A percentile compares a stretch with the other conserved stretches of the same genome.
Evolutionary conservation across 1,139 yeast genomes (phyloP).

Genomic region (Sugiyamaella paludigena): DNA sequence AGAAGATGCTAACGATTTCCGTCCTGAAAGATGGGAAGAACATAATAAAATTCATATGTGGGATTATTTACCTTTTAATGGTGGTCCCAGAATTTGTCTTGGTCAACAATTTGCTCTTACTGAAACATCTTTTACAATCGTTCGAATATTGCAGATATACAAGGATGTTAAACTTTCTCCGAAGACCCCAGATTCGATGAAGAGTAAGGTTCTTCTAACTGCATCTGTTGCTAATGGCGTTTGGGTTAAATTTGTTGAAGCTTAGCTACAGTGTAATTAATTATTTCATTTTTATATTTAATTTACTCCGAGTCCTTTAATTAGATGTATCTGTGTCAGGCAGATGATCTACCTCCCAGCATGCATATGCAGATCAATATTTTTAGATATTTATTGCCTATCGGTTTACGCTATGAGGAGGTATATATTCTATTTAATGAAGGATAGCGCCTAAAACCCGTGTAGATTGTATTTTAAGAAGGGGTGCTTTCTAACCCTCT

Average conservation of each 20-base stretch:
- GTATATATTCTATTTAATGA: too few species aligned
- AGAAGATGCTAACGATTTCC: slow-evolving; percentile 46
- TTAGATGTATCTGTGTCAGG: too few species aligned
- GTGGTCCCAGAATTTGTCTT: slow-evolving; percentile 60
- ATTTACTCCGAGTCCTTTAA: too few species aligned
- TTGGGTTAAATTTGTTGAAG: slow-evolving; percentile 13
- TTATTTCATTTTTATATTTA: too few species aligned
- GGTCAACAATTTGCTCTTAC: slow-evolving; percentile 62
- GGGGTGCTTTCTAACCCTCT: too few species aligned
- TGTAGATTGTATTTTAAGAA: too few species aligned
- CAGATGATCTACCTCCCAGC: too few species aligned
- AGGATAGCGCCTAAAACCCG: too few species aligned
- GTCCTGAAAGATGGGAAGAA: slow-evolving; percentile 52
- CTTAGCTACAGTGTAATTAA: too few species aligned
- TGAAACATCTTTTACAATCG: slow-evolving; percentile 50
- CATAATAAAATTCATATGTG: slow-evolving; percentile 34
- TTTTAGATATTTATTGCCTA: too few species aligned
- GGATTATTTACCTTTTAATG: slow-evolving; percentile 57
- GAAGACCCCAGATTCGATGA: neutral
- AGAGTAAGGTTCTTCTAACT: slow-evolving; percentile 13
- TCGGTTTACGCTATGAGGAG: too few species aligned
- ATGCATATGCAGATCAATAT: too few species aligned
- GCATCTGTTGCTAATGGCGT: slow-evolving; percentile 22
- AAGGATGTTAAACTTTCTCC: slow-evolving; percentile 14
- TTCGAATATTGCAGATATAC: slow-evolving; percentile 42